These are phyloP conservation scores for Rutstroemia sp. DNA, from an alignment of 2,329 filamentous ascomycete genomes.

Conservation along the genomic window DNA sequence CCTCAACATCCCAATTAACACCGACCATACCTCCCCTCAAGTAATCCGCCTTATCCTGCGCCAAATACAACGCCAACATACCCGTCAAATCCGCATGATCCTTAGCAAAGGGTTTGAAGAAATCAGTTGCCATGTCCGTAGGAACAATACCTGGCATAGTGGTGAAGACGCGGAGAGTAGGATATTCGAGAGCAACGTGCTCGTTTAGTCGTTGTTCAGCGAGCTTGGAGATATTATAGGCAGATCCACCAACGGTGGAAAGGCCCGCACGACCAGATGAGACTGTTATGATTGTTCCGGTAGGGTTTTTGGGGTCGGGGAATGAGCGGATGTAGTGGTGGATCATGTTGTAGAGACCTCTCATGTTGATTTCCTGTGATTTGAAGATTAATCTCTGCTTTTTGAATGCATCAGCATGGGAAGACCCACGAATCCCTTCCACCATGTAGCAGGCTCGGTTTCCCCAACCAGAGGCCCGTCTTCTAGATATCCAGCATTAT, in stretches of 20 bases:
- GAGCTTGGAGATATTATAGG: not conserved
- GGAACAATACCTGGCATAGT: conserved; percentile 40
- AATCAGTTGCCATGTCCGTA: conserved; percentile 34
- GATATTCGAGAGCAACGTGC: conserved; percentile 32
- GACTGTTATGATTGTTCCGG: not conserved
- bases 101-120: conserved; percentile 29
- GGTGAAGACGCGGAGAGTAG: conserved; percentile 35
- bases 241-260: not conserved
- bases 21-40: conserved; percentile 23
- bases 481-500: conserved; percentile 36
- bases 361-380: not conserved
- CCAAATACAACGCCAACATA: conserved; percentile 28
- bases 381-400: not conserved
- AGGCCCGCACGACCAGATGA: not conserved
- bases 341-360: conserved; percentile 3
- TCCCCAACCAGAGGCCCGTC: conserved; percentile 16
- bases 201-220: not conserved
- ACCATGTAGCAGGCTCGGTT: not conserved
- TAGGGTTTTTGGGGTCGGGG: not conserved
- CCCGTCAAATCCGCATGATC: conserved; percentile 29
- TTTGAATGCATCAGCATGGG: not conserved
- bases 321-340: not conserved
- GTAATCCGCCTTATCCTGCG: conserved; percentile 28
- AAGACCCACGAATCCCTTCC: not conserved
- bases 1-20: conserved; percentile 33